These are phyloP conservation scores for Thamnidium elegans DNA, from an alignment of 192 early-diverging fungal genomes.

Conservation along the genomic window DNA sequence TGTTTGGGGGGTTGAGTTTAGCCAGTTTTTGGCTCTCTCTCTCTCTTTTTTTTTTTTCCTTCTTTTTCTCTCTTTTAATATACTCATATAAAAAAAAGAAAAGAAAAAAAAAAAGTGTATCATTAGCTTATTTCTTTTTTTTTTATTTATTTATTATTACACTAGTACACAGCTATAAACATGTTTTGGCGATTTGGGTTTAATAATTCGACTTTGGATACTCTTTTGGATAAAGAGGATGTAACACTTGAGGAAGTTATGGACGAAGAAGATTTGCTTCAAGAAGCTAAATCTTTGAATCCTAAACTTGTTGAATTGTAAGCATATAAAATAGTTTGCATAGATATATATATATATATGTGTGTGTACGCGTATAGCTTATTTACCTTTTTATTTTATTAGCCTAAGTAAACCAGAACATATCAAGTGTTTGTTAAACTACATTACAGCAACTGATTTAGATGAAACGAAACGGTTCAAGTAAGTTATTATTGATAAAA, in stretches of 20 bases:
- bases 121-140: too few species aligned
- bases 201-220: conserved; percentile 89
- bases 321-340: background rate
- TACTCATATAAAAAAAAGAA: too few species aligned
- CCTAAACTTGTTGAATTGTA: conserved; percentile 87
- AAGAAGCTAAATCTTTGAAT: conserved; percentile 93
- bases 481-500: conserved; percentile 41
- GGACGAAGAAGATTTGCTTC: conserved; percentile 89
- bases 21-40: too few species aligned
- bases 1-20: too few species aligned
- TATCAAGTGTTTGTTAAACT: conserved; percentile 74
- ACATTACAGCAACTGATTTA: conserved; percentile 80
- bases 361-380: background rate
- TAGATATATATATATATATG: conserved; percentile 3
- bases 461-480: conserved; percentile 79
- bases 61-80: too few species aligned
- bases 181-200: conserved; percentile 97
- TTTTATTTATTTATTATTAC: too few species aligned
- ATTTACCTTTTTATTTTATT: background rate
- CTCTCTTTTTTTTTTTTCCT: too few species aligned
- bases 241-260: conserved; percentile 88
- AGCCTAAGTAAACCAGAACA: conserved; percentile 77
- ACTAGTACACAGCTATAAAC: too few species aligned
- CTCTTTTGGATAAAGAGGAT: conserved; percentile 88
- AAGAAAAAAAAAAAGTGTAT: too few species aligned